phyloP scores from a whole-genome alignment of 2,329 filamentous ascomycete genomes.

The Curvularia lunata region DNA sequence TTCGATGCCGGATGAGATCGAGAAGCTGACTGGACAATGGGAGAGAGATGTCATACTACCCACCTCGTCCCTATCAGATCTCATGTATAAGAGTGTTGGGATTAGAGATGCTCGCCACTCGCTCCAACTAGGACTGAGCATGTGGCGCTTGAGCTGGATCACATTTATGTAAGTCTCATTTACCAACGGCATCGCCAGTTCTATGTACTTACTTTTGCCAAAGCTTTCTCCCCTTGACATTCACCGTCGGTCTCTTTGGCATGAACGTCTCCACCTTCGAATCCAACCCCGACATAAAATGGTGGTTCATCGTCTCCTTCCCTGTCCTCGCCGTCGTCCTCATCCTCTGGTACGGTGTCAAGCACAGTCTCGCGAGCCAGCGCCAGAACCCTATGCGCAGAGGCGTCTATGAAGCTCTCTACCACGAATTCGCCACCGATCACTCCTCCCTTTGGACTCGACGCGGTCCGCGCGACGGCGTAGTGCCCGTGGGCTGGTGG shows the following conservation, averaged over 20 bases:
- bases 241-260: constrained; percentile 57
- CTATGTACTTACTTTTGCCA: not conserved
- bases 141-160: constrained; percentile 67
- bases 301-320: constrained; percentile 56
- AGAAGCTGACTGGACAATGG: constrained; percentile 56
- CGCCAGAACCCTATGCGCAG: constrained; percentile 56
- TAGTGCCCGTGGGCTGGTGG: constrained; percentile 50
- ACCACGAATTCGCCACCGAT: constrained; percentile 54
- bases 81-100: constrained; percentile 61
- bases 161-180: constrained; percentile 67
- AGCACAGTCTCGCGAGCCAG: constrained; percentile 52
- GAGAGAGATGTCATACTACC: constrained; percentile 60
- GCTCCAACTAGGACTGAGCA: constrained; percentile 56
- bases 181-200: too few species aligned
- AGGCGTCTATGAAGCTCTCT: constrained; percentile 60
- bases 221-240: constrained; percentile 65
- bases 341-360: constrained; percentile 56
- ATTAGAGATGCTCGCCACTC: constrained; percentile 60
- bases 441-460: constrained; percentile 58
- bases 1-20: constrained; percentile 50
- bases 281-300: constrained; percentile 25
- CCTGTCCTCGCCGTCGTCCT: constrained; percentile 57
- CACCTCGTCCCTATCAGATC: constrained; percentile 57
- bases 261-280: constrained; percentile 60
- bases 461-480: constrained; percentile 52